phyloP scores from a whole-genome alignment of 306 rosid genomes.

The Ormosia emarginata region DNA sequence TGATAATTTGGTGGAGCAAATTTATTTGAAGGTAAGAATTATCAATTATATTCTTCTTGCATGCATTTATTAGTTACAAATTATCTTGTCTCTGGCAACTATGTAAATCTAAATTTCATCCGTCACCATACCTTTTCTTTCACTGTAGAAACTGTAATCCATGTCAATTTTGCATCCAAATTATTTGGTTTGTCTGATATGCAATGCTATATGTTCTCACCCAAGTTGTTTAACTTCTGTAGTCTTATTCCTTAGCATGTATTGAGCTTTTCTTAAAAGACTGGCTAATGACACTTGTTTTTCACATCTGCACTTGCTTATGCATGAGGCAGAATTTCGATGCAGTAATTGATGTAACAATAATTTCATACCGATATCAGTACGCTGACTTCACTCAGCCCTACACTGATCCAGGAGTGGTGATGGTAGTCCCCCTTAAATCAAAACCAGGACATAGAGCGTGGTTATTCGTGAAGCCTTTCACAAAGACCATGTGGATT shows the following conservation, averaged over 20 bases:
- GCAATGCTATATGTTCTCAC: too few species aligned
- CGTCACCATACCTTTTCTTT: not conserved
- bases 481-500: constrained; percentile 46
- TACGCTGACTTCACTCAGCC: constrained; percentile 46
- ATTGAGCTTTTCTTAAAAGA: not conserved
- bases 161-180: not conserved
- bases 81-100: not conserved
- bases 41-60: not conserved
- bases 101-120: not conserved
- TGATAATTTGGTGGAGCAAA: constrained; percentile 37
- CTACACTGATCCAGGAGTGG: constrained; percentile 45
- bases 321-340: constrained; percentile 28
- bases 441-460: constrained; percentile 17
- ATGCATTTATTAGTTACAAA: not conserved
- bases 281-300: not conserved
- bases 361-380: constrained; percentile 21
- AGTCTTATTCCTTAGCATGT: not conserved
- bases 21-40: constrained; percentile 23
- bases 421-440: constrained; percentile 44
- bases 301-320: not conserved
- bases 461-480: constrained; percentile 48
- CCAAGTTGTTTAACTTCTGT: not conserved
- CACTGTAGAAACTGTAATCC: not conserved
- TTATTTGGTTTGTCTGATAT: not conserved
- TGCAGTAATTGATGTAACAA: constrained; percentile 46